phyloP scores from a whole-genome alignment of 495 filamentous ascomycete species.

The Penicillium pulvis region DNA sequence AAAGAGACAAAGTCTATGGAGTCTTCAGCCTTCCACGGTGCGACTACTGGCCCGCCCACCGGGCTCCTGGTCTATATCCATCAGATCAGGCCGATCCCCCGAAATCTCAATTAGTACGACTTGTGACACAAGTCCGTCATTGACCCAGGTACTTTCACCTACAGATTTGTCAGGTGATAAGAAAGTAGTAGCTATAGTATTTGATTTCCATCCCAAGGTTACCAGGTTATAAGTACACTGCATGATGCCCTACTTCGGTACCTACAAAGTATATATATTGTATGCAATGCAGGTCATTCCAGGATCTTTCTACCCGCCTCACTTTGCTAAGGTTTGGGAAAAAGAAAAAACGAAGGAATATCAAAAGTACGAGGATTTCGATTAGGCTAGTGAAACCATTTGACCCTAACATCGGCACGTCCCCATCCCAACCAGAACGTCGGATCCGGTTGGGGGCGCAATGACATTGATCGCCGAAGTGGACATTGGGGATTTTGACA shows the following conservation, averaged over 20 bases:
- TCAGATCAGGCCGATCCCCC: constrained; percentile 20
- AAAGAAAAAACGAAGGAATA: not conserved
- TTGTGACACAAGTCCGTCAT: not conserved
- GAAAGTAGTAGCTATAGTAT: not conserved
- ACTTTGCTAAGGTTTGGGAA: not conserved
- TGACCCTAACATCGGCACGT: constrained; percentile 20
- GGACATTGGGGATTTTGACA: constrained; percentile 9
- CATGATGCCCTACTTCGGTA: not conserved
- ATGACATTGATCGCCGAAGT: constrained; percentile 16
- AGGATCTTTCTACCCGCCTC: not conserved
- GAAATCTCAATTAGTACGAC: constrained; percentile 17
- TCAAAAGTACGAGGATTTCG: not conserved
- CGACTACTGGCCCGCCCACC: constrained; percentile 19
- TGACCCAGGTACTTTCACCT: not conserved
- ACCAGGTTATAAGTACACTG: not conserved
- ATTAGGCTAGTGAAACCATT: constrained; percentile 8
- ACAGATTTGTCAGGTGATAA: not conserved
- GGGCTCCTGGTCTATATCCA: constrained; percentile 19
- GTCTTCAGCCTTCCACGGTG: constrained; percentile 14
- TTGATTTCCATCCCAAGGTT: not conserved
- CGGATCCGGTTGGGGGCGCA: constrained; percentile 27
- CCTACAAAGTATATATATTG: not conserved
- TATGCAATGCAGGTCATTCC: constrained; percentile 6
- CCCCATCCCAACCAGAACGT: constrained; percentile 28
- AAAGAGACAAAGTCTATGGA: not conserved